Conservation (phyloP, 225 moss, liverwort and hornwort genomes). For the Marchantia paleacea region DNA sequence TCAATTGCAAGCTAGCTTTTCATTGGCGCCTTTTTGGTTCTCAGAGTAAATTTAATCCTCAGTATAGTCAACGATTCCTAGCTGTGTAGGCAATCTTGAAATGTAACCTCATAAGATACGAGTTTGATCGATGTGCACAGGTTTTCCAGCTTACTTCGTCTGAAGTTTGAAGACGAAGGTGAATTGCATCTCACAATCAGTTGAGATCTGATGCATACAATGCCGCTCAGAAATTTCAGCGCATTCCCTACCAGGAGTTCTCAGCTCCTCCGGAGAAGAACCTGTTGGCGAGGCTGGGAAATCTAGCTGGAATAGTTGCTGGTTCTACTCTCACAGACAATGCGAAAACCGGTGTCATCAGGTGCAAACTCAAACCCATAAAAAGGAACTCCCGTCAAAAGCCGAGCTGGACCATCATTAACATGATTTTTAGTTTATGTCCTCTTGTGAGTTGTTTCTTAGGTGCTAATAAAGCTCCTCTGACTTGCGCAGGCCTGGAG, state of each 20-base stretch:
- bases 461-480: too few relatives aligned
- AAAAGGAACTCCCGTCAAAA: too few relatives aligned
- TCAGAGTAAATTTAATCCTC: too few relatives aligned
- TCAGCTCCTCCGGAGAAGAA: slow-evolving; percentile 9
- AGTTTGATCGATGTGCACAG: slow-evolving; percentile 13
- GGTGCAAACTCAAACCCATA: too few relatives aligned
- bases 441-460: too few relatives aligned
- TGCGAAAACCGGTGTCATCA: slow-evolving; percentile 42
- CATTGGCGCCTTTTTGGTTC: too few relatives aligned
- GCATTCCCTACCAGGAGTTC: background rate
- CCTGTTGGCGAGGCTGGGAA: slow-evolving; percentile 28
- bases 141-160: slow-evolving; percentile 32
- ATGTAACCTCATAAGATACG: too few relatives aligned
- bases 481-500: slow-evolving; percentile 28
- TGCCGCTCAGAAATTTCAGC: slow-evolving; percentile 16
- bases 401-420: too few relatives aligned
- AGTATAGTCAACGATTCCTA: too few relatives aligned
- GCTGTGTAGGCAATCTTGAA: too few relatives aligned
- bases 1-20: too few relatives aligned
- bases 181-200: slow-evolving; percentile 26
- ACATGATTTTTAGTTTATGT: too few relatives aligned
- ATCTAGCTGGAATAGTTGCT: slow-evolving; percentile 35
- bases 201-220: slow-evolving; percentile 43
- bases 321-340: slow-evolving; percentile 41
- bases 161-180: slow-evolving; percentile 39